A percentile compares a stretch with the other conserved stretches of the same genome.
Evolutionary conservation across 2,329 filamentous ascomycete genomes (phyloP).

Genomic region (Stagonosporopsis chrysanthemi): DNA sequence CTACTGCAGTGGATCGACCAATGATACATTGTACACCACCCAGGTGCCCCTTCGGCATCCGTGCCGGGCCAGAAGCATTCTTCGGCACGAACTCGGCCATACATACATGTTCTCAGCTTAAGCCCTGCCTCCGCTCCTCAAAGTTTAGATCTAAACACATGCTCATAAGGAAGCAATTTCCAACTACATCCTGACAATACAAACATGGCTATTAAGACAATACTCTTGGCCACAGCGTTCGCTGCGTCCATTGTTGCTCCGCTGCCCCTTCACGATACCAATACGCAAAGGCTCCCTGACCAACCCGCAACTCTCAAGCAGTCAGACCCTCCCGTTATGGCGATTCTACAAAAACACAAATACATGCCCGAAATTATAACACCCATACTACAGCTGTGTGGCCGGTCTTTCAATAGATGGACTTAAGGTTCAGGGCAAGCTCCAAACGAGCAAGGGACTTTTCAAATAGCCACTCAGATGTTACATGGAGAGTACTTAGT

Average conservation of each 20-base stretch:
- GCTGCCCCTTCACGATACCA: constrained; percentile 17
- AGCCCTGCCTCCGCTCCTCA: neutral
- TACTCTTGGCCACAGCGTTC: neutral
- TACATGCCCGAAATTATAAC: constrained; percentile 8
- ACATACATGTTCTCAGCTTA: neutral
- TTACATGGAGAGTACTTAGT: neutral
- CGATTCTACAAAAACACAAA: constrained; percentile 12
- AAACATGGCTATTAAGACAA: neutral
- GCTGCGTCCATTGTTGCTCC: neutral
- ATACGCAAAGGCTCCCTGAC: constrained; percentile 15
- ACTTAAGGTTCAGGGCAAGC: neutral
- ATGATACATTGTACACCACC: neutral
- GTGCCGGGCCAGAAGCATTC: constrained; percentile 8
- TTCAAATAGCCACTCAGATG: neutral
- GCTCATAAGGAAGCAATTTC: neutral
- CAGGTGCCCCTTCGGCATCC: neutral
- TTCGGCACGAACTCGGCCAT: constrained; percentile 9
- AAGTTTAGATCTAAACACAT: neutral
- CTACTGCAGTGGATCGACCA: neutral
- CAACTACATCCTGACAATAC: neutral
- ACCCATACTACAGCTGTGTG: constrained; percentile 8
- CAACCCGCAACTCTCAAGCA: constrained; percentile 3
- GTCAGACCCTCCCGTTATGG: neutral
- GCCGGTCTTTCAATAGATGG: neutral
- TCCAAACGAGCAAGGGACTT: neutral